These are phyloP conservation scores for Macadamia tetraphylla DNA, from an alignment of 164 flowering plant genomes.

Conservation along the genomic window DNA sequence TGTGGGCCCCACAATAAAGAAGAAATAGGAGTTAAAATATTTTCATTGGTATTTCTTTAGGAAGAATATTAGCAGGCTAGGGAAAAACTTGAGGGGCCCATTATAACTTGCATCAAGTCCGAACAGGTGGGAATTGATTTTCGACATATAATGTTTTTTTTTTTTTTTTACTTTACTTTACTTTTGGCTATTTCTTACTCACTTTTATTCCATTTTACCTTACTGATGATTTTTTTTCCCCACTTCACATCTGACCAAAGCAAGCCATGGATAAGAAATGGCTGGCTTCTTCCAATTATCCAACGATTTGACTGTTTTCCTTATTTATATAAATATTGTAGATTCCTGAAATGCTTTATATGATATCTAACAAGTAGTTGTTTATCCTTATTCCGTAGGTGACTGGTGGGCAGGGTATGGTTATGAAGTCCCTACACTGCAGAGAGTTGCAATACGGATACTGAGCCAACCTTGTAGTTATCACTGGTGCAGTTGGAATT, in stretches of 20 bases:
- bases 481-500: slow-evolving; percentile 66
- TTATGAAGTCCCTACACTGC: slow-evolving; percentile 59
- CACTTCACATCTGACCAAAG: too few species aligned
- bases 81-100: too few species aligned
- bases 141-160: too few species aligned
- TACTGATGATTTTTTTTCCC: too few species aligned
- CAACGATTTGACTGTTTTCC: not conserved
- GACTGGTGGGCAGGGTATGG: slow-evolving; percentile 85
- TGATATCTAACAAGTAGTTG: not conserved
- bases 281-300: slow-evolving; percentile 5
- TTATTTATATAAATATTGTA: not conserved
- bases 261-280: not conserved
- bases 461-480: slow-evolving; percentile 74
- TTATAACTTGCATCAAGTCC: too few species aligned
- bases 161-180: not conserved
- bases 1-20: too few species aligned
- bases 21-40: too few species aligned
- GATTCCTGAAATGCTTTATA: slow-evolving; percentile 1
- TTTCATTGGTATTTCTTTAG: too few species aligned
- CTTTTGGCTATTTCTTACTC: not conserved
- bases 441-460: slow-evolving; percentile 53
- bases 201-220: too few species aligned
- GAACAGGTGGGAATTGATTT: too few species aligned
- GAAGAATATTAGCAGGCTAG: too few species aligned
- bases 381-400: slow-evolving; percentile 30